phyloP scores from a whole-genome alignment of 768 basidiomycete species.

The Phaeotremella skinneri region DNA sequence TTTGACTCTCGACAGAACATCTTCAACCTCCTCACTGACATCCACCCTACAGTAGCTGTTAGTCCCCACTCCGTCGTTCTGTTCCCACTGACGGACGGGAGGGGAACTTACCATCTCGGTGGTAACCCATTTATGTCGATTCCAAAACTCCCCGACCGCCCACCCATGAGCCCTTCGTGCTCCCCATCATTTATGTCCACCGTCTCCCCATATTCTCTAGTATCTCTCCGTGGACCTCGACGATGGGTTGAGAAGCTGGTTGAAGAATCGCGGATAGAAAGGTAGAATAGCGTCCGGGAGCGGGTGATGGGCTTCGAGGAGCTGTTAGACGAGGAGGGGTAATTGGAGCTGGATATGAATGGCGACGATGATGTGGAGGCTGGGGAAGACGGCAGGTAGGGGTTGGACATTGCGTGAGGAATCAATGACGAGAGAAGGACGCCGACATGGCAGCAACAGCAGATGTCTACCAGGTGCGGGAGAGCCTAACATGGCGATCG shows the following conservation, averaged over 20 bases:
- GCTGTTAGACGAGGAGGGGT: background rate
- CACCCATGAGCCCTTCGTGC: slow-evolving; percentile 63
- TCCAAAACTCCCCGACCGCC: slow-evolving; percentile 53
- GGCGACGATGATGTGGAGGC: slow-evolving; percentile 10
- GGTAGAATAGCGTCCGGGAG: slow-evolving; percentile 85
- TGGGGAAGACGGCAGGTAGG: slow-evolving; percentile 19
- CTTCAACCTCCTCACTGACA: slow-evolving; percentile 81
- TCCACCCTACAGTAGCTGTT: slow-evolving; percentile 69
- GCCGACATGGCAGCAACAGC: background rate
- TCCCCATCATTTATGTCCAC: slow-evolving; percentile 55
- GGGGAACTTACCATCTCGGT: slow-evolving; percentile 70
- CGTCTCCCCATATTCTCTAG: slow-evolving; percentile 34
- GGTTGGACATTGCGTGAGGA: slow-evolving; percentile 19
- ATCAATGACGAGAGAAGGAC: background rate
- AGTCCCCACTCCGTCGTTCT: background rate
- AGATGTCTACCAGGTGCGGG: background rate
- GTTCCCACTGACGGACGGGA: background rate
- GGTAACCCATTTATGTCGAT: slow-evolving; percentile 63
- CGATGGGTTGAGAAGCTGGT: slow-evolving; percentile 24
- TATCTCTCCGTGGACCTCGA: slow-evolving; percentile 9
- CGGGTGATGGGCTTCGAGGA: slow-evolving; percentile 57
- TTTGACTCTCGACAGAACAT: slow-evolving; percentile 65
- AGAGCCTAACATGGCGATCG: background rate
- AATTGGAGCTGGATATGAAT: slow-evolving; percentile 3
- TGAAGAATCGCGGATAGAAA: slow-evolving; percentile 81